phyloP scores from a whole-genome alignment of 306 rosid genomes.

The Sophora flavescens region DNA sequence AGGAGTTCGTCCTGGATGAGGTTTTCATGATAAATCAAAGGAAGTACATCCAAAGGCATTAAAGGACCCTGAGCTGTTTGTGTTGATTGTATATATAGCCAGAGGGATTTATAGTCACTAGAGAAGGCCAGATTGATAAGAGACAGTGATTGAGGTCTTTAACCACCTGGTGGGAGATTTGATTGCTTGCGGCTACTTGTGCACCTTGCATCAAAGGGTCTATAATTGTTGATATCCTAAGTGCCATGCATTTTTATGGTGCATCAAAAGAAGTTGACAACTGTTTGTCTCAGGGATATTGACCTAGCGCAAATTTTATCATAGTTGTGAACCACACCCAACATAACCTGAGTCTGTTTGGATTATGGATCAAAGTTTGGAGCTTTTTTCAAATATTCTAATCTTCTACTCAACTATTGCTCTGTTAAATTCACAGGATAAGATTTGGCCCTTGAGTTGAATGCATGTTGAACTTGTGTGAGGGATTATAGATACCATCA shows the following conservation, averaged over 20 bases:
- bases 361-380: too few relatives aligned
- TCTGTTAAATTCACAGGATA: too few relatives aligned
- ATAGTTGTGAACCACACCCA: too few relatives aligned
- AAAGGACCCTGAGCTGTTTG: not conserved
- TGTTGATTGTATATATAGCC: not conserved
- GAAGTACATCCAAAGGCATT: too few relatives aligned
- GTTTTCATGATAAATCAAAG: too few relatives aligned
- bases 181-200: not conserved
- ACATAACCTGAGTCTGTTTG: too few relatives aligned
- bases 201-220: not conserved
- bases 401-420: not conserved
- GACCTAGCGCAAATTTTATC: too few relatives aligned
- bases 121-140: slow-evolving; percentile 13
- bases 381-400: too few relatives aligned
- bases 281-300: not conserved
- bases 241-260: not conserved
- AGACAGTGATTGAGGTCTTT: not conserved
- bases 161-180: not conserved
- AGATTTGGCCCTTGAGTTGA: too few relatives aligned
- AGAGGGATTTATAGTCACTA: not conserved
- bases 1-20: too few relatives aligned
- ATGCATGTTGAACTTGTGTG: too few relatives aligned
- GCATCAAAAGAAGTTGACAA: not conserved
- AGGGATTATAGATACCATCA: too few relatives aligned
- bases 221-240: not conserved